Evolutionary conservation across 768 basidiomycete genomes (phyloP).

Genomic region (Termitomyces heimii): DNA sequence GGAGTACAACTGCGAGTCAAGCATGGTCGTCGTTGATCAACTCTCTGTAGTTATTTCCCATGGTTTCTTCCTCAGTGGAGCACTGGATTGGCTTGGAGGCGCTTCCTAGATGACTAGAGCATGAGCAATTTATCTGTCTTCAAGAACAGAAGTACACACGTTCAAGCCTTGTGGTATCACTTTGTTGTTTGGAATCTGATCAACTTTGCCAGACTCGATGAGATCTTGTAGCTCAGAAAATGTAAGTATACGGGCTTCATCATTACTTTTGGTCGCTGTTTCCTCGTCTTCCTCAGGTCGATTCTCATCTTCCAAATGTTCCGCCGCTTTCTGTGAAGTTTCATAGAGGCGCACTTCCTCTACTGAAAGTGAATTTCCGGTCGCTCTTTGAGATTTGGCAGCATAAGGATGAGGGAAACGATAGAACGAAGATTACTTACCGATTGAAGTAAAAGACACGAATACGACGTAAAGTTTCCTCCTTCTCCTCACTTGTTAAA

Average conservation of each 20-base stretch:
- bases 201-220: constrained; percentile 65
- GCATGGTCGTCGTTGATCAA: background rate
- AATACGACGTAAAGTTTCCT: constrained; percentile 45
- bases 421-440: constrained; percentile 20
- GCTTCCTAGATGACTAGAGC: constrained; percentile 34
- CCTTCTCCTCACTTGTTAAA: constrained; percentile 30
- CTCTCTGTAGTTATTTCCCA: constrained; percentile 43
- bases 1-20: background rate
- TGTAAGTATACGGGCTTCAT: constrained; percentile 43
- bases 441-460: constrained; percentile 72
- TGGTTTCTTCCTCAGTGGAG: constrained; percentile 52
- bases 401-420: background rate
- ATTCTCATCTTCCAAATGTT: background rate
- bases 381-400: constrained; percentile 21
- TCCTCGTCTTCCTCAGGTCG: background rate
- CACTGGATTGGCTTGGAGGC: constrained; percentile 50
- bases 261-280: background rate
- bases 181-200: constrained; percentile 77
- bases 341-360: constrained; percentile 36
- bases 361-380: constrained; percentile 34
- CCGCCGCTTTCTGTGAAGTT: constrained; percentile 4
- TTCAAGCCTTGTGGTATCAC: constrained; percentile 60
- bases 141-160: constrained; percentile 31
- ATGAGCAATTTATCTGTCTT: background rate
- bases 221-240: constrained; percentile 66